Conservation (phyloP, 768 basidiomycete genomes). For the Tricholoma sp. region DNA sequence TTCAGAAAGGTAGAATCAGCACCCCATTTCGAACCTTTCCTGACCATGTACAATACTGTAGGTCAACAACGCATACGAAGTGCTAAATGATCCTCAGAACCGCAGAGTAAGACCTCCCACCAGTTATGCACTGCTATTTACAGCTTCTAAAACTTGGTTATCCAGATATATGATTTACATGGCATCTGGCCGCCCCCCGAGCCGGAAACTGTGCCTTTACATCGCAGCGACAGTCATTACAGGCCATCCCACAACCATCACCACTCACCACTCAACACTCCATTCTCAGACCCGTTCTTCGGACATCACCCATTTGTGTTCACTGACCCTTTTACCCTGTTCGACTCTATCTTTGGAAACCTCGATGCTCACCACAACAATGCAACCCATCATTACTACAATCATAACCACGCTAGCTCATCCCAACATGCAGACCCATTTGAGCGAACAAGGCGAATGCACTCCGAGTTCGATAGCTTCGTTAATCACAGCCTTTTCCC, state of each 20-base stretch:
- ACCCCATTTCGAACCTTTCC: not conserved
- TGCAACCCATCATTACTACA: conserved; percentile 20
- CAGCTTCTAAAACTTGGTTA: not conserved
- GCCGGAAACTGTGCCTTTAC: conserved; percentile 15
- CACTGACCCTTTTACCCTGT: conserved; percentile 72
- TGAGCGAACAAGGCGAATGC: conserved; percentile 28
- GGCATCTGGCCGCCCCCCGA: conserved; percentile 72
- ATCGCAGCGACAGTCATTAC: conserved; percentile 8
- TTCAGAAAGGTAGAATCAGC: conserved; percentile 31
- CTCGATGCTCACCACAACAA: conserved; percentile 26
- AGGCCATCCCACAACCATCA: conserved; percentile 18
- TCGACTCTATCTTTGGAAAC: conserved; percentile 62
- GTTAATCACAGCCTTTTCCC: conserved; percentile 27
- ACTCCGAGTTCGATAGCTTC: conserved; percentile 27
- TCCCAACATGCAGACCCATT: conserved; percentile 25
- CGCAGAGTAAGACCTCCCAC: conserved; percentile 37
- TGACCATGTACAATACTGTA: conserved; percentile 20
- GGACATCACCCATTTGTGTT: conserved; percentile 39
- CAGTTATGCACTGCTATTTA: not conserved
- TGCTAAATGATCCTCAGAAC: conserved; percentile 57
- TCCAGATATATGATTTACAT: conserved; percentile 62
- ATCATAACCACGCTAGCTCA: conserved; percentile 21
- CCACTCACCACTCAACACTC: conserved; percentile 21
- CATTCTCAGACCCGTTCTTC: conserved; percentile 41
- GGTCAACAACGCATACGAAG: conserved; percentile 78